Percentiles rank a stretch among this genome's conserved stretches.
phyloP scores from a whole-genome alignment of 31 red algal species.

The Odonthalia washingtoniensis region DNA sequence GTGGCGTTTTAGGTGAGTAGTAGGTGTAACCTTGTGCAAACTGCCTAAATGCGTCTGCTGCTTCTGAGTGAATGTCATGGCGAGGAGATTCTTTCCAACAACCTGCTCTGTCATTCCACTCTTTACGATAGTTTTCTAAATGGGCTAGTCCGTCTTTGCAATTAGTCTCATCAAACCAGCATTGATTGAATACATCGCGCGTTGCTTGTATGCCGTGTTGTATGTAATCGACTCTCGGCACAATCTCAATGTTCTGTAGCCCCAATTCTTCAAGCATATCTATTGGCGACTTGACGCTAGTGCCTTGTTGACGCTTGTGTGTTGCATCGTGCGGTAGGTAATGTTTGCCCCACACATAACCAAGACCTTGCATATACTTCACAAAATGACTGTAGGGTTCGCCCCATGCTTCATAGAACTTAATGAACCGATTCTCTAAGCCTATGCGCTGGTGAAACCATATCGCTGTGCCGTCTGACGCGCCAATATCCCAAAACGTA shows the following conservation, averaged over 20 bases:
- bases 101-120: background rate
- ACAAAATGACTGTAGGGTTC: background rate
- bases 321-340: slow-evolving; percentile 9
- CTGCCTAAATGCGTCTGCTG: slow-evolving; percentile 12
- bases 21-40: slow-evolving; percentile 4
- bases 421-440: background rate
- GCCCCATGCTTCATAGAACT: background rate
- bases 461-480: slow-evolving; percentile 1
- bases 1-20: no score
- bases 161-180: slow-evolving; percentile 4
- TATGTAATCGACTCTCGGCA: slow-evolving; percentile 1
- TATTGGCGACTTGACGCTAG: background rate
- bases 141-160: slow-evolving; percentile 1
- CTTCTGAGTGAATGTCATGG: background rate
- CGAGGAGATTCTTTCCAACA: background rate
- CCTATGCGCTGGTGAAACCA: background rate
- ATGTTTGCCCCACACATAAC: slow-evolving; percentile 4
- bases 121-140: slow-evolving; percentile 14
- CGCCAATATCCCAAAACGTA: slow-evolving; percentile 22
- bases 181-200: background rate
- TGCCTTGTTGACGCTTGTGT: background rate
- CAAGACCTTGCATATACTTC: background rate
- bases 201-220: slow-evolving; percentile 2
- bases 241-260: background rate
- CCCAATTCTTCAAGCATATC: background rate